Evolutionary conservation across 78 protist species (phyloP).

Genomic region (Dictyostelium purpureum): DNA sequence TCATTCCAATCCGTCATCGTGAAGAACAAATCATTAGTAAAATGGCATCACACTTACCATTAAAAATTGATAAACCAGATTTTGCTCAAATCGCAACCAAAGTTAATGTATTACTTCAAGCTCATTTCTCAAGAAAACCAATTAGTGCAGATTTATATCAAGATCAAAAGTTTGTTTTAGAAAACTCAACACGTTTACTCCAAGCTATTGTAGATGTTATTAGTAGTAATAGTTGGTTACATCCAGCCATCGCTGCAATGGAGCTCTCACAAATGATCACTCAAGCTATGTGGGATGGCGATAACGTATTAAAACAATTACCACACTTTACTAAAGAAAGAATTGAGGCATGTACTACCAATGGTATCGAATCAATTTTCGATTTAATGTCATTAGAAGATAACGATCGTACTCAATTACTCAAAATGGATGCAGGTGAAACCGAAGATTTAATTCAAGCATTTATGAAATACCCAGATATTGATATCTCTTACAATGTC

Average conservation of each 20-base stretch:
- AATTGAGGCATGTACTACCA: background rate
- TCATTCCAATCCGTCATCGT: conserved; percentile 92
- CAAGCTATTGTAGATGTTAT: conserved; percentile 96
- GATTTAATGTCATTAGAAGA: conserved; percentile 96
- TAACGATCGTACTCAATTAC: conserved; percentile 65
- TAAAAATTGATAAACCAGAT: conserved; percentile 46
- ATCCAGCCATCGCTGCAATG: conserved; percentile 96
- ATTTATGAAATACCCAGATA: conserved; percentile 82
- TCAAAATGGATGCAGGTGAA: conserved; percentile 54
- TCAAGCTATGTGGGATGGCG: conserved; percentile 90
- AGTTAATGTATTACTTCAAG: conserved; percentile 93
- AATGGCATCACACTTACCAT: conserved; percentile 89
- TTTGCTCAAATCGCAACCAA: conserved; percentile 88
- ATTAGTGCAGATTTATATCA: conserved; percentile 93
- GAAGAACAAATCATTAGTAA: conserved; percentile 88
- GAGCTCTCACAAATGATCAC: conserved; percentile 95
- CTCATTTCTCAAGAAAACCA: conserved; percentile 87
- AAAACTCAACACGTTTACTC: conserved; percentile 84
- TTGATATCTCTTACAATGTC: conserved; percentile 70
- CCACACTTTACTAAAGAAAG: conserved; percentile 90
- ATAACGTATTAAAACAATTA: conserved; percentile 31
- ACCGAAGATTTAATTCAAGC: conserved; percentile 54
- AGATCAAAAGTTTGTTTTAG: conserved; percentile 95
- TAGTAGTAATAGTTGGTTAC: conserved; percentile 87
- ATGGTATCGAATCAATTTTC: conserved; percentile 84